Conservation (phyloP, 2,329 filamentous ascomycete genomes). For the Fusarium sp. region DNA sequence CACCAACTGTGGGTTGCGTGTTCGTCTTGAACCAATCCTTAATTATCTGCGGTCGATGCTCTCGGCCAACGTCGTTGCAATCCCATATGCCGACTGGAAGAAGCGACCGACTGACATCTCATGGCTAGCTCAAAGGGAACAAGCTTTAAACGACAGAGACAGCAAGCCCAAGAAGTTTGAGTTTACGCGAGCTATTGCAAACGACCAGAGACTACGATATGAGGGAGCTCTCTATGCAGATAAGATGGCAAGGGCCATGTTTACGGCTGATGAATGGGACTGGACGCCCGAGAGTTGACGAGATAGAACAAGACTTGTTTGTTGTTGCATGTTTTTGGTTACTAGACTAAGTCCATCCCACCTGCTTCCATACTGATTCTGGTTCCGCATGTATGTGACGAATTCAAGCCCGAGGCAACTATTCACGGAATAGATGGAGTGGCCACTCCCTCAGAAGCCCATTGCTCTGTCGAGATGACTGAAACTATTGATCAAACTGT, state of each 20-base stretch:
- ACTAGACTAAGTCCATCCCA: constrained; percentile 40
- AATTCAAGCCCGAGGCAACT: too few species aligned
- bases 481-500: too few species aligned
- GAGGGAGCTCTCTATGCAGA: constrained; percentile 63
- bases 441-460: too few species aligned
- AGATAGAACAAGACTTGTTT: constrained; percentile 25
- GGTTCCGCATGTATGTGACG: too few species aligned
- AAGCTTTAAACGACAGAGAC: constrained; percentile 26
- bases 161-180: constrained; percentile 51
- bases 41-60: constrained; percentile 71
- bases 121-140: constrained; percentile 52
- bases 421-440: too few species aligned
- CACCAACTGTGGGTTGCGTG: constrained; percentile 76
- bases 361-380: too few species aligned
- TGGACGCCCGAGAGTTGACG: constrained; percentile 64
- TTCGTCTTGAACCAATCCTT: constrained; percentile 71
- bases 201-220: constrained; percentile 61
- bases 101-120: constrained; percentile 53
- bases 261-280: constrained; percentile 68
- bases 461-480: too few species aligned
- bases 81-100: constrained; percentile 61
- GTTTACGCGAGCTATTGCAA: constrained; percentile 63
- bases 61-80: constrained; percentile 57
- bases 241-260: constrained; percentile 63
- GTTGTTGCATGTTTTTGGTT: constrained; percentile 18